Base-by-base conservation (phyloP, 2,329 filamentous ascomycete genomes). In the Aureobasidium pullulans region DNA sequence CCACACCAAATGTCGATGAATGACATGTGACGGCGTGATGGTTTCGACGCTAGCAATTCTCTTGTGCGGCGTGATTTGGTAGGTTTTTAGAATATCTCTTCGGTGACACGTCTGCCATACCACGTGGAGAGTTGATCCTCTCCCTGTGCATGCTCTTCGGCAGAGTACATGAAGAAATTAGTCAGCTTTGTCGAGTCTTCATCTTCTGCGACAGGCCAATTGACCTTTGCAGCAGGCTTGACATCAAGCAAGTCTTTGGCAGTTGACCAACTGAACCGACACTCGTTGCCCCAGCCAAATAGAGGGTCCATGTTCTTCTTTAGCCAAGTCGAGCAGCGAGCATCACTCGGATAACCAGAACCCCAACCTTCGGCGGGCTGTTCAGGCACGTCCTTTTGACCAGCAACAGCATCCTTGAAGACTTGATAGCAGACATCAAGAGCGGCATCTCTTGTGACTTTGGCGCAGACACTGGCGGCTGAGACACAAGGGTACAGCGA, bases 231-330 rank as follows among this genome's bases (percentile, higher is more conserved):
- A 28, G 77, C 78, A 8, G 77, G 81, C 71, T 88, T 90, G n/a
- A 79, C 76, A 65, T 96, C 92, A 4, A 99, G 76, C 84, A 97
- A 83, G 68, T 97, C 92, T 75, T 95, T 96, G 1, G 89, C 89
- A 0, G 94, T 97, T 0, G 88, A 89, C 94, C 94, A 99, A 69
- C 91, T 96, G 69, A 96, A 97, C 4, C 94, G 81, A 71, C 90
- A 96, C 74, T 97, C 92, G 28, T 83, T 83, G 0, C 93, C 92
- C 93, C 94, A 99, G 13, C 94, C 94, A 76, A 97, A 99, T 1
- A 97, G 76, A 2, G 90, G 89, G 69, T 99, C 87, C 86, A 96
- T 93, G 64, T 93, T 94, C 40, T 77, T 77, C 74, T 85, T 89
- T 70, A 99, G 72, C 93, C 94, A 99, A 23, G 76, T 73, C 1